Conservation (phyloP, 208 protist species). For the Leishmania tarentolae region DNA sequence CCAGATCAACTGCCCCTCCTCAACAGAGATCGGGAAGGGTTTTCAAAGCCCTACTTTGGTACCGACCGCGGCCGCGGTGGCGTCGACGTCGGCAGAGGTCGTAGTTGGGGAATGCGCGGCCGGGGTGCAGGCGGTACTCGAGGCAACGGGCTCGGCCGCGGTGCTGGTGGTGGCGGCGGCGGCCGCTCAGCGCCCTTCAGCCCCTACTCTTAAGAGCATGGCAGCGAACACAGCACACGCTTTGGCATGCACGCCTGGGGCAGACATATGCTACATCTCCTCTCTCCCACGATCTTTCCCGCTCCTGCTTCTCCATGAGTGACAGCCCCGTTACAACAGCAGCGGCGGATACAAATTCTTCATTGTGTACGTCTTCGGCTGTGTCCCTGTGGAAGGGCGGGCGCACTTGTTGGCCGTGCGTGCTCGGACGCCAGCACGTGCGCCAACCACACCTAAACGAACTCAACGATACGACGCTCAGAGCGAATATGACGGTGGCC, state of each 20-base stretch:
- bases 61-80: constrained; percentile 1
- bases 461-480: background rate
- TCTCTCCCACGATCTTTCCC: constrained; percentile 4
- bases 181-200: constrained; percentile 1
- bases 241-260: background rate
- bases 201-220: background rate
- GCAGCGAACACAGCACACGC: background rate
- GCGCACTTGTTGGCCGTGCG: background rate
- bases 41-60: background rate
- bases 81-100: background rate
- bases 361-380: background rate
- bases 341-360: background rate
- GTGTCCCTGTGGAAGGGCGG: background rate
- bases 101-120: background rate
- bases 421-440: background rate
- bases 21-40: background rate
- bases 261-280: background rate
- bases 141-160: background rate
- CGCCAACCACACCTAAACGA: background rate
- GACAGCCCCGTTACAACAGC: background rate
- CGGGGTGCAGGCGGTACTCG: background rate
- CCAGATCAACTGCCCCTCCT: constrained; percentile 4
- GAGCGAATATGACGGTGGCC: background rate
- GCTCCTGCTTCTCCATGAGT: background rate
- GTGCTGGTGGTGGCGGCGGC: background rate